phyloP scores from a whole-genome alignment of 1,284 basidiomycete species.

The Austroboletus niveus region DNA sequence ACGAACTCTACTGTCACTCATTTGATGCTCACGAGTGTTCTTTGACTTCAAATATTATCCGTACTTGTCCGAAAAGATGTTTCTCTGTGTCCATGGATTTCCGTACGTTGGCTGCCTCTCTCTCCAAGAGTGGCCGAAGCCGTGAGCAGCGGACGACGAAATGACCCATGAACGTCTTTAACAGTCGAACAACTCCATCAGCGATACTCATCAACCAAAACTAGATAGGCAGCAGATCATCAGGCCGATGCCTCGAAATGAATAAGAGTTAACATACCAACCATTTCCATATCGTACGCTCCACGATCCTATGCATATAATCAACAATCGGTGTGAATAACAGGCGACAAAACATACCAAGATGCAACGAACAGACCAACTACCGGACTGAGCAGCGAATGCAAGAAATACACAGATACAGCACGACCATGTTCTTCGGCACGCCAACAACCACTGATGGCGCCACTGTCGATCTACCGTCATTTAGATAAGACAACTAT shows the following conservation, averaged over 20 bases:
- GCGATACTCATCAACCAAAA: conserved; percentile 62
- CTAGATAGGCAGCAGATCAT: conserved; percentile 24
- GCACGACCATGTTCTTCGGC: conserved; percentile 68
- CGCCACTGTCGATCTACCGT: conserved; percentile 59
- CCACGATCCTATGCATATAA: conserved; percentile 44
- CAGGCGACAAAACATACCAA: conserved; percentile 37
- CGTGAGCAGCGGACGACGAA: not conserved
- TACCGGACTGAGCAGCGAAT: conserved; percentile 54
- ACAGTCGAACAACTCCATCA: conserved; percentile 46
- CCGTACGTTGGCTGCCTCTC: conserved; percentile 53
- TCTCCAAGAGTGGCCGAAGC: conserved; percentile 53
- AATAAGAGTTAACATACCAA: conserved; percentile 41
- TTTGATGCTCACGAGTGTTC: conserved; percentile 40
- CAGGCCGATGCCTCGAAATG: no score
- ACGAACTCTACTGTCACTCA: no score
- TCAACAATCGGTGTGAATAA: not conserved
- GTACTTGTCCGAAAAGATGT: conserved; percentile 32
- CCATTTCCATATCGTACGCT: conserved; percentile 64
- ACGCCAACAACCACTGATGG: conserved; percentile 69
- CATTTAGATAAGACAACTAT: no score
- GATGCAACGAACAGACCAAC: conserved; percentile 63
- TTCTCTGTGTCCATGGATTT: conserved; percentile 47
- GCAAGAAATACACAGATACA: conserved; percentile 67
- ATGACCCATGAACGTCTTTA: conserved; percentile 46
- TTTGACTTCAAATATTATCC: conserved; percentile 45